A percentile compares a stretch with the other conserved stretches of the same genome.
Evolutionary conservation across 2,329 filamentous ascomycete species (phyloP).

Genomic region (Pseudogymnoascus sp.): DNA sequence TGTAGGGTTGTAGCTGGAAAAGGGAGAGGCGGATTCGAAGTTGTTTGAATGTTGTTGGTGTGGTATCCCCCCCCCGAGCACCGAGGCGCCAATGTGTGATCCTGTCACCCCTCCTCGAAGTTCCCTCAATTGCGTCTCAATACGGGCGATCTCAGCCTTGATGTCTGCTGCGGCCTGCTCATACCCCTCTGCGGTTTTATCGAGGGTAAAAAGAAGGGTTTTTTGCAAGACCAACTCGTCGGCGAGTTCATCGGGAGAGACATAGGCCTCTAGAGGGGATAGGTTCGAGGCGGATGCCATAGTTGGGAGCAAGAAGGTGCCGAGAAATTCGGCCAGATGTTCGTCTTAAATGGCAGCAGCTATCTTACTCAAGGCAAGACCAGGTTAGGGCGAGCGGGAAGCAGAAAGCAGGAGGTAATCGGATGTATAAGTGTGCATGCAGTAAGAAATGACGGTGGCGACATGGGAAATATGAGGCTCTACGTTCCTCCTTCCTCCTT

Average conservation of each 20-base stretch:
- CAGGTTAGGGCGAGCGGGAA: not conserved
- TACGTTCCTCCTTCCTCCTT: not conserved
- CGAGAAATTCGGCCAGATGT: not conserved
- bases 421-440: not conserved
- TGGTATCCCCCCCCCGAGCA: not conserved
- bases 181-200: conserved; percentile 13
- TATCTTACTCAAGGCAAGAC: not conserved
- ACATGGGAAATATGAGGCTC: conserved; percentile 6
- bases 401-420: not conserved
- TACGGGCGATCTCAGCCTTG: conserved; percentile 18
- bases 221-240: conserved; percentile 15
- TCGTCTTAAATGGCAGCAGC: not conserved
- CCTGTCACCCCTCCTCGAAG: not conserved
- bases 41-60: not conserved
- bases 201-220: conserved; percentile 36
- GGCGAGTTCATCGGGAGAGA: conserved; percentile 9
- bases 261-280: conserved; percentile 5
- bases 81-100: not conserved
- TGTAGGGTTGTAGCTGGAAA: not conserved
- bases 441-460: not conserved
- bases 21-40: not conserved
- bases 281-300: conserved; percentile 5
- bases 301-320: not conserved
- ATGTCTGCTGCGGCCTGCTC: conserved; percentile 16
- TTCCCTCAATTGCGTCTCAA: conserved; percentile 7